Evolutionary conservation across 2,329 filamentous ascomycete genomes (phyloP).

Genomic region (Botrytis sinoallii): DNA sequence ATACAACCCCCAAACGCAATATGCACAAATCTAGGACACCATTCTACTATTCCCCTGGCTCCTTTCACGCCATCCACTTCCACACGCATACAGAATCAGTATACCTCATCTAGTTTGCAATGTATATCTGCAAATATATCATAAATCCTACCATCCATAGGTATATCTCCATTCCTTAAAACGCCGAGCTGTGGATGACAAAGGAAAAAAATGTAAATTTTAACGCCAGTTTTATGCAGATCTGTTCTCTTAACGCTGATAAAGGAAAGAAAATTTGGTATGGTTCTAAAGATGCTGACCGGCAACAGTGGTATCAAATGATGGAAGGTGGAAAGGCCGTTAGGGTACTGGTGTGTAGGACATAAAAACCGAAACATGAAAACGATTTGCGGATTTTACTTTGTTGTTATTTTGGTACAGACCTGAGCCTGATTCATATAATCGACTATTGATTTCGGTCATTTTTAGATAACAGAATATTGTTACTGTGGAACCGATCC

Average conservation of each 20-base stretch:
- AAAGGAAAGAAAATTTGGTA: slow-evolving; percentile 3
- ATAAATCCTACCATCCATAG: slow-evolving; percentile 11
- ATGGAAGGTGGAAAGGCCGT: background rate
- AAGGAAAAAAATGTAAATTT: background rate
- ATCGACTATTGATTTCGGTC: background rate
- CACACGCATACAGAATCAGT: background rate
- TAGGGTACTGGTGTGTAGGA: background rate
- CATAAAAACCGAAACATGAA: background rate
- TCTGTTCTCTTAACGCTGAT: background rate
- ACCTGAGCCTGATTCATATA: background rate
- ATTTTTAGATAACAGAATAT: background rate
- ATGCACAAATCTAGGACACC: background rate
- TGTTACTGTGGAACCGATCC: background rate
- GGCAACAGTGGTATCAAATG: background rate
- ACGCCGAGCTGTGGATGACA: slow-evolving; percentile 2
- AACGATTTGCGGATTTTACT: background rate
- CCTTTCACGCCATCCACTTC: background rate
- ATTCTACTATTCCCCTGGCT: background rate
- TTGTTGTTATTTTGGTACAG: background rate
- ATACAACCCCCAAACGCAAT: background rate
- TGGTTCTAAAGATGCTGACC: slow-evolving; percentile 3
- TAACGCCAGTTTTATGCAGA: slow-evolving; percentile 11
- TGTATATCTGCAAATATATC: slow-evolving; percentile 4
- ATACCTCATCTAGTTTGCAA: slow-evolving; percentile 9
- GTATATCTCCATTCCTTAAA: slow-evolving; percentile 2